Base-by-base conservation (phyloP, 306 rosid genomes). In the Prunus mira region DNA sequence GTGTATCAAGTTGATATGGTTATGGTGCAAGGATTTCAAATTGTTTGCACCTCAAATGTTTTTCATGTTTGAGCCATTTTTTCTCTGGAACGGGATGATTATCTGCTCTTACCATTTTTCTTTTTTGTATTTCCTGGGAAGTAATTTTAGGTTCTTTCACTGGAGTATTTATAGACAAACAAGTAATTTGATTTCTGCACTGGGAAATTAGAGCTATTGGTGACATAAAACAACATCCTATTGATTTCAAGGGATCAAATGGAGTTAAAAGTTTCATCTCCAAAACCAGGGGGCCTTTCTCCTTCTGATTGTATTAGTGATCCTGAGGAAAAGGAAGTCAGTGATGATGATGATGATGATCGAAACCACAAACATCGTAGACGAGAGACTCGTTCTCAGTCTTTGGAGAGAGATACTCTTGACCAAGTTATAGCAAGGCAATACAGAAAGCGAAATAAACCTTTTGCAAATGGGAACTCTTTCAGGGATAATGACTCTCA, bases 331-430 rank as follows among this genome's bases (percentile, higher is more conserved):
- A 91, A 89, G 88, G 99, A 96, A 85, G 86, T 96, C 67, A 96
- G 96, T 70, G 99, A 96, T 28, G 99, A 96, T 0, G 97, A 95
- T 28, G 99, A 95, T 54, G 98, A 92, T 69, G 99, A 96, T 79
- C 88, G 99, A 69, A 96, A 96, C 87, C 99, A 92, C 81, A 92
- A 92, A 82, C 96, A 92, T 88, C 89, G 97, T 65, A 86, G 96
- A 81, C 85, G 86, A 78, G 97, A 83, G 28, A 83, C 84, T 52
- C 89, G 82, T 56, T 92, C 99, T 79, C 93, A 88, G 72, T 96
- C 98, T 63, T 86, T 82, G 80, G 99, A 96, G 85, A 87, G 88
- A 84, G 99, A 93, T 78, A 63, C 79, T 75, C 71, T 84, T 1
- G 97, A 92, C 67, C 95, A 87, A 80, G 93, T 84, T 80, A 73